phyloP scores from a whole-genome alignment of 352 stramenopile genomes.

The Phytophthora sp. region DNA sequence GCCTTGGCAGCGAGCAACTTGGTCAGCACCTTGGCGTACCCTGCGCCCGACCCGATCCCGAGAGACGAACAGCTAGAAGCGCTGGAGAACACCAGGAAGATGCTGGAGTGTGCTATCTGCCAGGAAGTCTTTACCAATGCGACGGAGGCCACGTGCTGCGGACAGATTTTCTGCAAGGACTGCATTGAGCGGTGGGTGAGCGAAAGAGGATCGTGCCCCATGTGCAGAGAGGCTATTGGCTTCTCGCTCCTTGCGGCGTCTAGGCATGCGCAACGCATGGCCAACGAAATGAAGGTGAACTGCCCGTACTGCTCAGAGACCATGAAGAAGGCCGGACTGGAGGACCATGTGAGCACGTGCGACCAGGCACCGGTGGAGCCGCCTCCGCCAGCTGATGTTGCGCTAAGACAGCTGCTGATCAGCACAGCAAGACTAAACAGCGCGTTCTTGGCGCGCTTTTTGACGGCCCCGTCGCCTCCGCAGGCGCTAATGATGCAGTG shows the following conservation, averaged over 20 bases:
- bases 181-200: constrained; percentile 86
- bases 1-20: constrained; percentile 79
- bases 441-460: constrained; percentile 58
- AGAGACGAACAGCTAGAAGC: constrained; percentile 81
- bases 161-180: constrained; percentile 85
- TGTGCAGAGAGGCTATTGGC: constrained; percentile 79
- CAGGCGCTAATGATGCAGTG: constrained; percentile 85
- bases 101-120: constrained; percentile 88
- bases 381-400: constrained; percentile 72
- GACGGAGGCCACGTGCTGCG: constrained; percentile 82
- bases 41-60: constrained; percentile 53
- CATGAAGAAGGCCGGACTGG: constrained; percentile 80
- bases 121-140: constrained; percentile 81
- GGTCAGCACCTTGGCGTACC: constrained; percentile 72
- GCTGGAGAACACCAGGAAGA: constrained; percentile 83
- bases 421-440: constrained; percentile 62
- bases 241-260: constrained; percentile 71
- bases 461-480: constrained; percentile 60
- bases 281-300: constrained; percentile 84
- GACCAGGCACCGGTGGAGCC: constrained; percentile 77
- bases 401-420: constrained; percentile 65
- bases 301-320: constrained; percentile 66
- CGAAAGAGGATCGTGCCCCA: constrained; percentile 78
- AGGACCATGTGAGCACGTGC: constrained; percentile 67
- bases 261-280: constrained; percentile 81